These are phyloP conservation scores for Talaromyces ruber DNA, from an alignment of 495 filamentous ascomycete genomes.

Conservation along the genomic window DNA sequence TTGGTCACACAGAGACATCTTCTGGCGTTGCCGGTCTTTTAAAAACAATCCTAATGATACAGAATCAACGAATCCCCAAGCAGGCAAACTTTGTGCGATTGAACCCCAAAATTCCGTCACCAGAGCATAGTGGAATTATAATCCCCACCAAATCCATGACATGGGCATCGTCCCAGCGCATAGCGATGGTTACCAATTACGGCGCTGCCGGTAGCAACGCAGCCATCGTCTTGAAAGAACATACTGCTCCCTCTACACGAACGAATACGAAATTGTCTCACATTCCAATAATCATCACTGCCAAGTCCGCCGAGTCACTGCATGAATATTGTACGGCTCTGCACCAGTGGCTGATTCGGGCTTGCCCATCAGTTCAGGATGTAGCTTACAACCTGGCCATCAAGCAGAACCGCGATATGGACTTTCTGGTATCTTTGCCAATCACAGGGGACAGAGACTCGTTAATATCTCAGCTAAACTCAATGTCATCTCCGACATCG, in stretches of 20 bases:
- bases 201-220: conserved; percentile 43
- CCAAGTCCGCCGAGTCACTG: conserved; percentile 7
- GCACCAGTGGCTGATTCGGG: background rate
- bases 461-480: background rate
- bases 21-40: conserved; percentile 35
- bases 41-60: conserved; percentile 36
- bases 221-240: conserved; percentile 26
- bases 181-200: conserved; percentile 40
- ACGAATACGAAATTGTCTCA: too few species aligned
- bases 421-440: background rate
- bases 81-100: conserved; percentile 26
- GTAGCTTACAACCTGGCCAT: conserved; percentile 13
- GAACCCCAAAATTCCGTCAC: conserved; percentile 31
- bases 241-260: background rate
- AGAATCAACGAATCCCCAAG: conserved; percentile 21
- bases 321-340: conserved; percentile 9
- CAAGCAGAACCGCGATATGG: conserved; percentile 11
- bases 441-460: background rate
- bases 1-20: conserved; percentile 39
- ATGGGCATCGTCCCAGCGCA: conserved; percentile 15
- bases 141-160: conserved; percentile 16
- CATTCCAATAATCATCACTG: conserved; percentile 11
- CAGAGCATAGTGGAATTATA: conserved; percentile 21
- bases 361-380: background rate
- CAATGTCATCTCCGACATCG: conserved; percentile 4